These are phyloP conservation scores for Harrya chromipes DNA, from an alignment of 768 basidiomycete species.

Conservation along the genomic window DNA sequence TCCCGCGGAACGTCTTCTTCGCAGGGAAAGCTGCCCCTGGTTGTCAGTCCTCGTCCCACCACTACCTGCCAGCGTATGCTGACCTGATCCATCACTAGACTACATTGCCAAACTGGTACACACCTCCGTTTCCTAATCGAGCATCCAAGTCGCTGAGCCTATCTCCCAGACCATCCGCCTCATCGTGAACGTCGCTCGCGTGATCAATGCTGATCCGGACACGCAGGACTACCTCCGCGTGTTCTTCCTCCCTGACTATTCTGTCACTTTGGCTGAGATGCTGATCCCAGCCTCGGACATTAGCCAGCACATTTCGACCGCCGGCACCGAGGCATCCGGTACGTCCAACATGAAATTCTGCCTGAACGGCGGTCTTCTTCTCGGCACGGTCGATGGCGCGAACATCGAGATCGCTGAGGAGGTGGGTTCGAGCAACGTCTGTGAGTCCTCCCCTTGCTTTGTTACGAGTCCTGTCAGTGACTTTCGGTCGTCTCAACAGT, in stretches of 20 bases:
- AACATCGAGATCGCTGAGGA: conserved; percentile 97
- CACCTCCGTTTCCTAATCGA: background rate
- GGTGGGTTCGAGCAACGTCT: conserved; percentile 89
- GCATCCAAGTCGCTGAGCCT: background rate
- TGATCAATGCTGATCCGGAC: conserved; percentile 72
- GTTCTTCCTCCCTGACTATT: conserved; percentile 97
- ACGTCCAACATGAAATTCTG: conserved; percentile 91
- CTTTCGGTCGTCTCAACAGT: conserved; percentile 38
- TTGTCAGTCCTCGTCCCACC: conserved; percentile 46
- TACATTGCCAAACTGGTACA: conserved; percentile 86
- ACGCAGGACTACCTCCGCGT: conserved; percentile 83
- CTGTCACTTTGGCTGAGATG: conserved; percentile 77
- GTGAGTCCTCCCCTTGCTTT: conserved; percentile 47
- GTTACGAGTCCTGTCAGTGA: background rate
- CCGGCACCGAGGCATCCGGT: conserved; percentile 87
- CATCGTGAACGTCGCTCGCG: conserved; percentile 83
- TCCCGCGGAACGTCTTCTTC: conserved; percentile 91
- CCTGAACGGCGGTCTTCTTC: conserved; percentile 82
- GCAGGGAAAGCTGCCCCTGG: conserved; percentile 97
- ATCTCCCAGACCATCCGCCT: conserved; percentile 76
- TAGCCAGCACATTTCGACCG: conserved; percentile 95
- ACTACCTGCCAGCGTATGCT: background rate
- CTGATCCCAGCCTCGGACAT: conserved; percentile 93
- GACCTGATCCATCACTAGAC: conserved; percentile 41
- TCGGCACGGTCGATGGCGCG: conserved; percentile 93